Evolutionary conservation across 2,329 filamentous ascomycete genomes (phyloP), one percentile per base, ranked within the genome.

Genomic region (Fusarium tricinctum): DNA sequence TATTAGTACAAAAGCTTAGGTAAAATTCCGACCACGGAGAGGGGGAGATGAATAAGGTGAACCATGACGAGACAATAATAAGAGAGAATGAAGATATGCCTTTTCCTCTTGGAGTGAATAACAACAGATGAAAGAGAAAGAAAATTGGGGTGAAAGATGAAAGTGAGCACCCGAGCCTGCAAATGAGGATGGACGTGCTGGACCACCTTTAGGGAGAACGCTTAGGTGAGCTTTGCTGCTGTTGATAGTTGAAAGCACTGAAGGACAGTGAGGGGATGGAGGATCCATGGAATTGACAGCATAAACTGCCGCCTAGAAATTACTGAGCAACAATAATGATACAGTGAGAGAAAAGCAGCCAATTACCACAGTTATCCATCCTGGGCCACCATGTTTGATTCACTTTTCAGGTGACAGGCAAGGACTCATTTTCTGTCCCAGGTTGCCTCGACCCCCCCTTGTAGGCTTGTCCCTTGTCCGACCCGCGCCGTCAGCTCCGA

Each of bases 401-500:
- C 43, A 26, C 39, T 56, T 38, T 15, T 38, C 12, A 17, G 17
- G 30, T 38, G 42, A 22, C 23, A 50, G 23, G 22, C 35, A 38
- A 19, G 35, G 17, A 59, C 26, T 33, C 26, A 33, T 61, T 58
- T 59, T 59, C 55, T 30, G 46, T 44, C 60, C 51, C 51, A 45
- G 38, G 49, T 49, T 33, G 45, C 55, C 59, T 54, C 48, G 48
- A 12, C 35, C 59, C 57, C 59, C 59, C 59, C 28, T 30, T 30
- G 28, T 30, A 30, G 28, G 28, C 28, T 30, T 42, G 49, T 56
- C 63, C 66, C 67, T 64, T 70, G 66, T 65, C 66, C 54, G 67
- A 70, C 67, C 63, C 67, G 67, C 67, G 64, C 66, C 66, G 67
- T 56, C 63, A 69, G 66, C 61, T 69, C 66, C 66, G 64, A 63